These are phyloP conservation scores for Daldinia childiae DNA, from an alignment of 495 filamentous ascomycete genomes.

Conservation along the genomic window DNA sequence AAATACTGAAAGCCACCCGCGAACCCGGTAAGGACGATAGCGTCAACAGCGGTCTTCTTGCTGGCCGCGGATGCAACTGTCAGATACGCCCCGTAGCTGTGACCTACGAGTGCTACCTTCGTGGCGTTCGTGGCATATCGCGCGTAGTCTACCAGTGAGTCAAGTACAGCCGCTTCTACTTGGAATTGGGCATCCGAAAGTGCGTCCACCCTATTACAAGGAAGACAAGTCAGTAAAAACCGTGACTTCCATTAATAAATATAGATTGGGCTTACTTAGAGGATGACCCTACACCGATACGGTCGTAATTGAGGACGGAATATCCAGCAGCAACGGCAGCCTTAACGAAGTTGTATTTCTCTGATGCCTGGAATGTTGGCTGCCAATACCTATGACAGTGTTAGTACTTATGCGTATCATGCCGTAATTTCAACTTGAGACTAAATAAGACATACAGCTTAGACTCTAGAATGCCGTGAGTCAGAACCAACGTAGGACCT, in stretches of 20 bases:
- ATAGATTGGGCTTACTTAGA: constrained; percentile 48
- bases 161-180: constrained; percentile 42
- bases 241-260: background rate
- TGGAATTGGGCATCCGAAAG: constrained; percentile 43
- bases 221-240: background rate
- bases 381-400: constrained; percentile 30
- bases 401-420: background rate
- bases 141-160: constrained; percentile 41
- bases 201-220: constrained; percentile 21
- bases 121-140: constrained; percentile 27
- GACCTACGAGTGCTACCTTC: constrained; percentile 44
- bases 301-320: constrained; percentile 64
- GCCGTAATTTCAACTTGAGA: background rate
- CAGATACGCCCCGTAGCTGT: constrained; percentile 47
- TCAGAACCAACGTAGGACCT: constrained; percentile 36
- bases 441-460: constrained; percentile 30
- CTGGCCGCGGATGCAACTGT: constrained; percentile 34
- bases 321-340: constrained; percentile 62
- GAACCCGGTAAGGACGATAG: constrained; percentile 41
- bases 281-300: constrained; percentile 67
- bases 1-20: constrained; percentile 41
- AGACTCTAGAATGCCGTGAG: constrained; percentile 45
- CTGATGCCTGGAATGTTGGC: constrained; percentile 42
- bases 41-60: constrained; percentile 33
- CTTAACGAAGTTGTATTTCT: constrained; percentile 65